Evolutionary conservation across 106 monocot species (phyloP), one percentile per base, ranked within the genome.

Genomic region (Apostasia ramifera): DNA sequence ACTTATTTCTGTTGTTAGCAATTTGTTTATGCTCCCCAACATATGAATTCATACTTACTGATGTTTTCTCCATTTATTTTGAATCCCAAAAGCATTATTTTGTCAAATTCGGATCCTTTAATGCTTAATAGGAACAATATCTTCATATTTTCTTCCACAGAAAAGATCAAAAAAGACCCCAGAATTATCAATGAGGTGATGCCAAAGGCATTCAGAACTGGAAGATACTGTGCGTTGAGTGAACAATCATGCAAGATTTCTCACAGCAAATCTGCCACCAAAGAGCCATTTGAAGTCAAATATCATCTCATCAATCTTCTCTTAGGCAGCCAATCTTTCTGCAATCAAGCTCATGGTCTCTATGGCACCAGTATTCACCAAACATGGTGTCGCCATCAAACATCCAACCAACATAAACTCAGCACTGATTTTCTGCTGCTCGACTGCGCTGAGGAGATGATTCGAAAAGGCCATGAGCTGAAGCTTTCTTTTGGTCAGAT

Each of bases 391-490:
- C 2, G 57, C 40, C 54, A 37, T 26, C 26, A 26, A 26, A 26
- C 26, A 26, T 26, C 26, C 26, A 26, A 26, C 26, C 26, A 26
- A 26, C 26, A 26, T 26, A 26, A 26, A 26, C 26, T 26, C 26
- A 26, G 26, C 26, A 26, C 26, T 26, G 26, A 26, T 26, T 26
- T 26, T 26, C 26, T 26, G 26, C 26, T 26, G 26, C 26, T 26
- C 60, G 88, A 88, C 59, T 71, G 66, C 39, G 67, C 73, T 12
- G 57, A 38, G 26, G 88, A 88, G 71, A 61, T 88, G 73, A 47
- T 69, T 15, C 63, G 71, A 38, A 89, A 79, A 79, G 57, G 47
- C 14, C 53, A 66, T 53, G 48, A 71, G 15, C 49, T 40, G 41
- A 49, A 76, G 15, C 54, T 60, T 14, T 39, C 61, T 12, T 55